Percentiles rank a stretch among this genome's conserved stretches.
phyloP scores from a whole-genome alignment of 805 yeast genomes.

The Zygosaccharomyces siamensis region DNA sequence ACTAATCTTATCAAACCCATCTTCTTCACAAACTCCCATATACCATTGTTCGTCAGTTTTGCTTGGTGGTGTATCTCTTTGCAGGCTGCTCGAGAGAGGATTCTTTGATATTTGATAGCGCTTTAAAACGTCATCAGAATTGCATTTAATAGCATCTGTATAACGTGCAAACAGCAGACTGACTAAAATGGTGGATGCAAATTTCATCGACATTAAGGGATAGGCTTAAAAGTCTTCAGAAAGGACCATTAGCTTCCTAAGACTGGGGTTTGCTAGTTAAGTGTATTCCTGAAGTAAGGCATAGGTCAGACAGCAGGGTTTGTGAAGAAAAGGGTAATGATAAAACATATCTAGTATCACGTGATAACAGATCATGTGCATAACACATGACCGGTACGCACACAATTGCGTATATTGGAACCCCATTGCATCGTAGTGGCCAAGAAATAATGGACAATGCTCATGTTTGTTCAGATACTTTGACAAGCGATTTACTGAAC shows the following conservation, averaged over 20 bases:
- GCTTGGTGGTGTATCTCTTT: slow-evolving; percentile 75
- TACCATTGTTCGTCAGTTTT: slow-evolving; percentile 58
- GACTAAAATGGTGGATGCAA: neutral
- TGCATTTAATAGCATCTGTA: slow-evolving; percentile 1
- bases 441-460: too few species aligned
- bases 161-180: slow-evolving; percentile 2
- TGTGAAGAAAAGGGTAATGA: neutral
- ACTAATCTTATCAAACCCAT: slow-evolving; percentile 30
- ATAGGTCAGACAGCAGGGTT: neutral
- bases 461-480: too few species aligned
- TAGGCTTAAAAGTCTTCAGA: neutral
- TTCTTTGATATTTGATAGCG: slow-evolving; percentile 4
- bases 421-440: too few species aligned
- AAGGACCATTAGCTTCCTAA: neutral
- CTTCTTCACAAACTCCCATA: slow-evolving; percentile 60
- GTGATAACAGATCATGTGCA: neutral
- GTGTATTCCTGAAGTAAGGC: neutral
- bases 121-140: slow-evolving; percentile 3
- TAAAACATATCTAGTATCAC: neutral
- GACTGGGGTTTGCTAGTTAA: neutral
- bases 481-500: too few species aligned
- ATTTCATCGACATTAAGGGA: neutral
- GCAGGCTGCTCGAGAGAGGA: slow-evolving; percentile 3
- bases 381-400: too few species aligned
- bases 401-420: too few species aligned